Evolutionary conservation across 371 early-diverging fungal species (phyloP), one percentile per base, ranked within the genome.

Genomic region (Cokeromyces recurvatus): DNA sequence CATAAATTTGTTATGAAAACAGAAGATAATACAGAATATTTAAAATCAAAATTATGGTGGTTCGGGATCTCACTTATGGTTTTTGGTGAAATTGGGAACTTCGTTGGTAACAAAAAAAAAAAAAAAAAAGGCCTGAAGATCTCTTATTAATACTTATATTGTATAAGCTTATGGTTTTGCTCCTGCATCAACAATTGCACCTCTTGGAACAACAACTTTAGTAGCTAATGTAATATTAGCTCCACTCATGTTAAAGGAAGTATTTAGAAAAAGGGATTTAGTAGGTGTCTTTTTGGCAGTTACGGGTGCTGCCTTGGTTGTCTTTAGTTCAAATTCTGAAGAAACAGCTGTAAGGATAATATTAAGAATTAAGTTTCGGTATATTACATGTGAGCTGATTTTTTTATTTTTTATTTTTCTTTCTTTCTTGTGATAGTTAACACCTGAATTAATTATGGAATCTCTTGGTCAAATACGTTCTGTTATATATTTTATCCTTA

Each of bases 161-260:
- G 19, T 5, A 9, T 20, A 70, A 65, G 87, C 87, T 1, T 87
- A 87, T 62, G 86, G 85, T 5, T 87, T 81, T 61, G 87, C 86
- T 10, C 83, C 83, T 14, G 84, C 87, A 14, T 84, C 85, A 1
- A 71, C 82, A 0, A 76, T 87, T 41, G 85, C 87, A 12, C 87
- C 87, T 0, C 51, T 87, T 17, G 87, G 87, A 22, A 87, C 87
- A 0, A 81, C 85, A 5, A 76, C 81, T 2, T 48, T 84, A 21
- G 73, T 82, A 22, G 67, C 81, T 19, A 87, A 87, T 62, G 83
- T 80, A 5, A 77, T 85, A 25, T 42, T 87, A 12, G 87, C 87
- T 0, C 87, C 87, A 2, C 49, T 80, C 21, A 73, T 83, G 62
- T 61, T 87, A 12, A 73, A 77, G 22, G 87, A 87, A 48, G 55